Evolutionary conservation across 257 asterid genomes (phyloP).

Genomic region (Striga asiatica): DNA sequence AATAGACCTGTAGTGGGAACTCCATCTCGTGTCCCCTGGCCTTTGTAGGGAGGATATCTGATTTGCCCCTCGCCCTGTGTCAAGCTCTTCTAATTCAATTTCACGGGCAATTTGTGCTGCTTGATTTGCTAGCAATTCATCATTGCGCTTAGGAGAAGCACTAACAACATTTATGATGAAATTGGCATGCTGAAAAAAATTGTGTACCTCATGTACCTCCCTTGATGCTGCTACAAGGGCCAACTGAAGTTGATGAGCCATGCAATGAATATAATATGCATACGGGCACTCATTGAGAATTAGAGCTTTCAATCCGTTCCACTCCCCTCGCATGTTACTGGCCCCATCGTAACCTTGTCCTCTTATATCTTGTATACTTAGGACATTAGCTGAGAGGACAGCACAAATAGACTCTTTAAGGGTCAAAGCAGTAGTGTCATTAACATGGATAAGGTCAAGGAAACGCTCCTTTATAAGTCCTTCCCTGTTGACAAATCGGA

Average conservation of each 20-base stretch:
- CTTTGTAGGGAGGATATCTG: neutral
- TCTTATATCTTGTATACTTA: neutral
- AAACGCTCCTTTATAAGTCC: neutral
- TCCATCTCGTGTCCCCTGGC: neutral
- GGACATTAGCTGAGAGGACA: neutral
- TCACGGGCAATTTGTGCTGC: neutral
- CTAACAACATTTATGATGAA: neutral
- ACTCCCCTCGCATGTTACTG: no score
- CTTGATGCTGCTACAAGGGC: neutral
- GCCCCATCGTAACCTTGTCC: neutral
- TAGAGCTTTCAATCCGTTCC: neutral
- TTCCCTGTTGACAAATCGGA: neutral
- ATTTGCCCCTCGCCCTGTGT: neutral
- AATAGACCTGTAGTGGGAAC: neutral
- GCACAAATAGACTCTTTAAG: neutral
- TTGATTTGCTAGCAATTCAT: neutral
- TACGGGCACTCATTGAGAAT: neutral
- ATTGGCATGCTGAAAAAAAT: neutral
- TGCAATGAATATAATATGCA: neutral
- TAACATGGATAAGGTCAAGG: neutral
- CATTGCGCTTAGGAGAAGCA: neutral
- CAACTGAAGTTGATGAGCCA: neutral
- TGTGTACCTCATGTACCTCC: neutral
- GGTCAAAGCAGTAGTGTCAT: neutral
- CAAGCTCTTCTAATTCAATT: neutral